Conservation (phyloP, 768 basidiomycete genomes). For the Chalciporus pseudorubinellus region DNA sequence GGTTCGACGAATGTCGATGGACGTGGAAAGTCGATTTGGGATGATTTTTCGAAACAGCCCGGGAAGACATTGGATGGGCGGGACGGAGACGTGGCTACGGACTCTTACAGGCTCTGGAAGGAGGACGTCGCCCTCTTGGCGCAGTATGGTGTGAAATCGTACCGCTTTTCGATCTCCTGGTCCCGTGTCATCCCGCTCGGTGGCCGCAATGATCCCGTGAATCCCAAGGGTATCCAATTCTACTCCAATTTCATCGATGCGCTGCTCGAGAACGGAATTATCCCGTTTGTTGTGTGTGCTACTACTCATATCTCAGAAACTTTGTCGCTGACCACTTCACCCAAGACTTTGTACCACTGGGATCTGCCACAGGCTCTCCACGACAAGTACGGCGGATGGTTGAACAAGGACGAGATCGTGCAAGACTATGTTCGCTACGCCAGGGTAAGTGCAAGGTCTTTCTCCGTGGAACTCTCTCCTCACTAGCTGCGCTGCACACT, state of each 20-base stretch:
- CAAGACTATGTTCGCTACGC: slow-evolving; percentile 64
- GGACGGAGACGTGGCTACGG: slow-evolving; percentile 67
- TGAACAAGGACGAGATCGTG: slow-evolving; percentile 67
- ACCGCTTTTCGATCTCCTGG: slow-evolving; percentile 79
- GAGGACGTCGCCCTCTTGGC: slow-evolving; percentile 64
- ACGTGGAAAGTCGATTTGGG: slow-evolving; percentile 72
- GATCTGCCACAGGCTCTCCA: slow-evolving; percentile 74
- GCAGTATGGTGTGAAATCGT: slow-evolving; percentile 64
- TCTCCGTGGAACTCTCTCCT: background rate
- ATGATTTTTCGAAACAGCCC: slow-evolving; percentile 61
- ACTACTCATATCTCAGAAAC: background rate
- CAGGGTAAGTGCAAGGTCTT: slow-evolving; percentile 34
- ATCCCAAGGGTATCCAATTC: slow-evolving; percentile 63
- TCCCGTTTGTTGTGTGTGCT: slow-evolving; percentile 60
- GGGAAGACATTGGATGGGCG: slow-evolving; percentile 69
- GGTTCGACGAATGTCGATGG: slow-evolving; percentile 59
- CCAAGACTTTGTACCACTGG: slow-evolving; percentile 73
- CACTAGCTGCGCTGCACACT: background rate
- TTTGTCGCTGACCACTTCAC: background rate
- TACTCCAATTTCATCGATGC: slow-evolving; percentile 72
- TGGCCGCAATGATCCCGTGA: slow-evolving; percentile 70
- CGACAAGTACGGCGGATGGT: slow-evolving; percentile 73
- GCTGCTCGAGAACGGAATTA: slow-evolving; percentile 59
- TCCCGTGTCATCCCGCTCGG: slow-evolving; percentile 72
- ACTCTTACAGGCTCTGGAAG: slow-evolving; percentile 67